Base-by-base conservation (phyloP, 2,329 filamentous ascomycete genomes). In the Talaromyces sp. region DNA sequence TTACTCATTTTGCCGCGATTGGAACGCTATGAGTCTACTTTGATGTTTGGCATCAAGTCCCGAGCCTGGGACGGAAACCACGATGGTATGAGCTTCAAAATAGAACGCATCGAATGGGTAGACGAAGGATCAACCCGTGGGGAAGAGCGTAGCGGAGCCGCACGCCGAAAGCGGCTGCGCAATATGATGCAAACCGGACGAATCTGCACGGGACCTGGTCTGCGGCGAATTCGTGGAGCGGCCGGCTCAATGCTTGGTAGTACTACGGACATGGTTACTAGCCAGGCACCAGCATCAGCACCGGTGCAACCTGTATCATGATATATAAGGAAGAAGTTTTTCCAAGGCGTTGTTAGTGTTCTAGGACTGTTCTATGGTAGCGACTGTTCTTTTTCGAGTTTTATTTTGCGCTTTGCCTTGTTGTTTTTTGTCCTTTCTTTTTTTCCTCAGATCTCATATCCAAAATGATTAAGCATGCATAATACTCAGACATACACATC, bases 21-120 rank as follows among this genome's bases (percentile, higher is more conserved):
- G 3, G 81, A 90, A 62, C 85, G 84, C 61, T 99, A 97, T 69
- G 79, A 84, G 0, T 84, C 86, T 5, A 88, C 85, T 0, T 88
- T 88, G 0, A 83, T 90, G 43, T 91, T 89, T 67, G 93, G 93
- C 2, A 83, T 99, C 58, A 86, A 85, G 64, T 95, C 89, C 63
- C 85, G 91, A 28, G 84, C 88, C 60, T 97, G 91, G 80, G 88
- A 85, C 6, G 83, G 81, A 22, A 80, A 79, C 13, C 91, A 97
- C 68, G 91, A 96, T 65, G 92, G 92, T 2, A 83, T 96, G 71
- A 96, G 91, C 70, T 97, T 89, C 74, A 91, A 89, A 81, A 84
- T 99, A 50, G 80, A 86, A 61, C 84, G 85, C 54, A 83, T 96
- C 10, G 85, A 91, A 54, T 97, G 92, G 86, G 89, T 97, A 0